Evolutionary conservation across 371 early-diverging fungal species (phyloP).

Genomic region (Fennellomyces sp.): DNA sequence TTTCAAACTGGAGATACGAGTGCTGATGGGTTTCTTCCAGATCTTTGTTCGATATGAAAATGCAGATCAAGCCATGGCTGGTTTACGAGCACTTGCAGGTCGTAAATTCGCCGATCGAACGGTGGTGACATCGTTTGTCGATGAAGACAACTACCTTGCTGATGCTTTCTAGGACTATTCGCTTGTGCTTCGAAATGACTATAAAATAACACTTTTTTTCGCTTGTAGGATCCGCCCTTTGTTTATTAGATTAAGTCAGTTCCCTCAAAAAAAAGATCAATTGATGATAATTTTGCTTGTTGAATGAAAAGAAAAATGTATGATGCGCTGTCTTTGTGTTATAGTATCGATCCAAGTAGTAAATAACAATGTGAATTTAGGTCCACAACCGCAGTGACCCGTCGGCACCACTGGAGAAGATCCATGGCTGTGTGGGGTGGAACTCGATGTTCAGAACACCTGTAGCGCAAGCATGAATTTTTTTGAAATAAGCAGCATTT

Average conservation of each 20-base stretch:
- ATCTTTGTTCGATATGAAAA: constrained; percentile 83
- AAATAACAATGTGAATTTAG: constrained; percentile 26
- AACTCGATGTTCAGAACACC: constrained; percentile 85
- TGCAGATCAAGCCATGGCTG: constrained; percentile 63
- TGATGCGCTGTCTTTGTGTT: background rate
- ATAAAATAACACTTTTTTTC: background rate
- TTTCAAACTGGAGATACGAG: background rate
- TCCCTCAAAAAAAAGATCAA: background rate
- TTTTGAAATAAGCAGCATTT: too few relatives aligned
- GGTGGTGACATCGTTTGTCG: constrained; percentile 86
- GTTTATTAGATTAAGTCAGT: background rate
- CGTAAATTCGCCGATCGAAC: constrained; percentile 94
- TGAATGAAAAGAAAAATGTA: background rate
- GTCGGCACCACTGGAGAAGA: constrained; percentile 83
- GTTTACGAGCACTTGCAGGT: constrained; percentile 89
- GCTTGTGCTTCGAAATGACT: background rate
- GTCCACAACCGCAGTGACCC: constrained; percentile 81
- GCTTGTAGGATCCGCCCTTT: background rate
- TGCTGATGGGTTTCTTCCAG: too few relatives aligned
- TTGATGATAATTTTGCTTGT: background rate
- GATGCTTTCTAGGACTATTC: constrained; percentile 55
- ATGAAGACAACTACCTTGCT: constrained; percentile 67
- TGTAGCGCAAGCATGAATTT: too few relatives aligned
- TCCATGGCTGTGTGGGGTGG: constrained; percentile 98
- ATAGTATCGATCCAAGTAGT: background rate